Conservation (phyloP, 1,284 basidiomycete genomes). For the Volvariella surrecta region DNA sequence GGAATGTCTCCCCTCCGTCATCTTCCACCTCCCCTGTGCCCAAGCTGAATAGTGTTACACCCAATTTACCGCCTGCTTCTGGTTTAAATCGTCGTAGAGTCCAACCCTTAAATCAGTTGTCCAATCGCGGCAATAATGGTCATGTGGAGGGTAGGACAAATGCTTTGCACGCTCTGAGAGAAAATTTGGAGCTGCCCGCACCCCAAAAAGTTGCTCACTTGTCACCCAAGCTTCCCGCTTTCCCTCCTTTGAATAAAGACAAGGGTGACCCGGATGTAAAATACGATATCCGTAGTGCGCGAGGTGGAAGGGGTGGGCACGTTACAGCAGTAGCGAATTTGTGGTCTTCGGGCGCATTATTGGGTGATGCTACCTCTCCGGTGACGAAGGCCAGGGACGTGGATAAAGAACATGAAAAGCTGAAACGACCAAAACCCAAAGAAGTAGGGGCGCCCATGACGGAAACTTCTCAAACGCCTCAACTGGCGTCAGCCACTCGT, state of each 20-base stretch:
- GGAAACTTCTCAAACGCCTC: too few species aligned
- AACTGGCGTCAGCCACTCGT: too few species aligned
- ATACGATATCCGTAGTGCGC: conserved; percentile 69
- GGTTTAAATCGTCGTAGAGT: neutral
- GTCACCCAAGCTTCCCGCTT: conserved; percentile 19
- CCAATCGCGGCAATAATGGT: neutral
- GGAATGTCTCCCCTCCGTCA: conserved; percentile 28
- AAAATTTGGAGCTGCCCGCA: conserved; percentile 1
- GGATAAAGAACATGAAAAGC: too few species aligned
- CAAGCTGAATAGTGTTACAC: neutral
- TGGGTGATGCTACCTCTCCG: too few species aligned
- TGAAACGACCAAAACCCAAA: too few species aligned
- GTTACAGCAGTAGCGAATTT: conserved; percentile 68
- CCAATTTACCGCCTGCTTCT: neutral
- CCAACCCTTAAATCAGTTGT: too few species aligned
- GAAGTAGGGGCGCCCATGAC: too few species aligned
- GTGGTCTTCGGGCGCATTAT: conserved; percentile 46
- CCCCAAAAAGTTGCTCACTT: conserved; percentile 9
- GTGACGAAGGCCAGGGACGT: too few species aligned
- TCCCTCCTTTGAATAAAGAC: conserved; percentile 22
- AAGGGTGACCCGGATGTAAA: conserved; percentile 40
- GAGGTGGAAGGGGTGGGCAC: conserved; percentile 69
- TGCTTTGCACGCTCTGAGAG: neutral
- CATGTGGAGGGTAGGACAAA: neutral
- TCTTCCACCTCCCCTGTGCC: conserved; percentile 10